Evolutionary conservation across 208 protist genomes (phyloP).

Genomic region (Leishmania martiniquensis): DNA sequence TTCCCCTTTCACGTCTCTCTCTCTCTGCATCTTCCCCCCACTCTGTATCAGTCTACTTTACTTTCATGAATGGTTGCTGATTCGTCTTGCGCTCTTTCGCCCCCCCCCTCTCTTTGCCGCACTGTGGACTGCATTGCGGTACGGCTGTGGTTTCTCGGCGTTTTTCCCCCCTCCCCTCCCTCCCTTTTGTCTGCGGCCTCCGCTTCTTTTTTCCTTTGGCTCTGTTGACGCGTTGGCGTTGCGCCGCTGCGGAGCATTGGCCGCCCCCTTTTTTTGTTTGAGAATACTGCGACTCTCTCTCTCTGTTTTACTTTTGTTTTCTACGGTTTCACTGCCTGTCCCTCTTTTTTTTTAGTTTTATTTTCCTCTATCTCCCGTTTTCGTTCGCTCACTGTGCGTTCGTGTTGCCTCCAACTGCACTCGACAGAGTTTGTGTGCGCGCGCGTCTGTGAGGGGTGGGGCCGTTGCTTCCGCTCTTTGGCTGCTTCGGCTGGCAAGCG

Average conservation of each 20-base stretch:
- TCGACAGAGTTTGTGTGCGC: conserved; percentile 7
- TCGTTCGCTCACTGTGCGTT: background rate
- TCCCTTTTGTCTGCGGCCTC: background rate
- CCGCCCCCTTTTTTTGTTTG: background rate
- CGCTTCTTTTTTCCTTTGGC: conserved; percentile 2
- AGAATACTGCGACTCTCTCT: no score
- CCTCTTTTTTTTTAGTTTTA: background rate
- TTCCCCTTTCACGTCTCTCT: background rate
- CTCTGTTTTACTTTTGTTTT: conserved; percentile 11
- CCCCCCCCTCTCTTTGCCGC: background rate
- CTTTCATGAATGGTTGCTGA: background rate
- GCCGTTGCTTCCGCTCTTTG: conserved; percentile 15
- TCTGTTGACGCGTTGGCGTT: background rate
- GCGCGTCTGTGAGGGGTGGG: no score
- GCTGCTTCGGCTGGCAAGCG: background rate
- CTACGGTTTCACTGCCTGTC: background rate
- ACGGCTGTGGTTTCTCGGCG: background rate
- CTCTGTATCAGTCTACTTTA: background rate
- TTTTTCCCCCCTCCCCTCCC: conserved; percentile 3
- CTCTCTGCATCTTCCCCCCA: conserved; percentile 6
- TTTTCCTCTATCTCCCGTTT: background rate
- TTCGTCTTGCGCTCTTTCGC: background rate
- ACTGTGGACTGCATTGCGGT: background rate
- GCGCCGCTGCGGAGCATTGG: background rate
- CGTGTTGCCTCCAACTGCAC: background rate